Base-by-base conservation (phyloP, 768 basidiomycete genomes). In the Amylocystis lapponica region DNA sequence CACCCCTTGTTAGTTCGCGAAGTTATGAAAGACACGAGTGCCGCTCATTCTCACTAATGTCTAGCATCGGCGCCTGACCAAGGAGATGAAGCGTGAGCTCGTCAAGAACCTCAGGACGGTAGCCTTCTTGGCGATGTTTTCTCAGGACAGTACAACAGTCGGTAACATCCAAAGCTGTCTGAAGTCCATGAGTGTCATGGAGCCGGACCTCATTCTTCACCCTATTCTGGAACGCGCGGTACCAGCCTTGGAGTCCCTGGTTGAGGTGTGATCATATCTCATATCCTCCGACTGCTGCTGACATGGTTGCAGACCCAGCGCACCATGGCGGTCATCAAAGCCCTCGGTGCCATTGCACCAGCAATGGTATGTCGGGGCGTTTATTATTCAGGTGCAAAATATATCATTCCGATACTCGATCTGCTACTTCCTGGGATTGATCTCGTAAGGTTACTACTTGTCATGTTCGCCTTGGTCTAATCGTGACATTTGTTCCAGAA, bases 91-190 rank as follows among this genome's bases (percentile, higher is more conserved):
- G 56, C 75, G 83, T 37, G 89, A 94, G 57, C 78, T 95, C 16
- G 89, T 92, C 16, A 82, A 86, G 50, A 83, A 79, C 19, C 67
- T 93, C 27, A 68, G 88, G 45, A 92, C 90, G 0, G 85, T 93
- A 12, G 79, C 83, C 0, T 68, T 95, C 22, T 71, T 93, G n/a
- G 82, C 88, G 3, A 91, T 93, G 78, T 95, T 94, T 67, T 89
- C 86, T 8, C 85, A 86, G 57, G 87, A 91, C 57, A 69, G 74
- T 37, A 70, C 74, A 9, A 86, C 87, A 2, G 82, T 86, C 22
- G 63, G 71, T 13, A 86, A 90, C 51, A 82, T 90, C 32, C 83
- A 88, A 57, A 79, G 79, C 31, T 83, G 85, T 45, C 65, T 94
- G 49, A 89, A 89, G 63, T 86, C 82, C 14, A 80, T 92, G 80